Conservation (phyloP, 2,329 filamentous ascomycete species). For the Ilyonectria sp. region DNA sequence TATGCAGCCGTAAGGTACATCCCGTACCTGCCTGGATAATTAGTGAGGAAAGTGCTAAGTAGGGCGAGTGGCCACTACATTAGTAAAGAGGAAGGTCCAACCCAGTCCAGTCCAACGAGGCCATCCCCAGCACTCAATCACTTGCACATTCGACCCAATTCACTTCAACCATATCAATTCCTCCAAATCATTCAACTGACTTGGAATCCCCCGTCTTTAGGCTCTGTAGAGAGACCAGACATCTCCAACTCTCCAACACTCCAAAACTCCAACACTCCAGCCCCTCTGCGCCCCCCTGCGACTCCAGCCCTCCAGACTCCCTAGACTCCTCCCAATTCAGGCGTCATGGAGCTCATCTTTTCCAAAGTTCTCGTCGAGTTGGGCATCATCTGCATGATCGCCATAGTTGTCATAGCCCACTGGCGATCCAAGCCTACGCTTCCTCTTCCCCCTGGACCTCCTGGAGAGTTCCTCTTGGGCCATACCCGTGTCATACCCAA, state of each 20-base stretch:
- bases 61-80: background rate
- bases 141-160: background rate
- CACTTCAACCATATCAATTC: background rate
- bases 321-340: background rate
- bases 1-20: background rate
- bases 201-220: too few species aligned
- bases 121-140: constrained; percentile 2
- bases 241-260: background rate
- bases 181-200: background rate
- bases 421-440: constrained; percentile 25
- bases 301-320: constrained; percentile 1
- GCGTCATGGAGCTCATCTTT: constrained; percentile 30
- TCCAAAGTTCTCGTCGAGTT: constrained; percentile 28
- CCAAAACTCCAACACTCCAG: background rate
- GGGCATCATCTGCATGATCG: constrained; percentile 22
- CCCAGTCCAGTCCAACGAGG: constrained; percentile 4
- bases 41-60: background rate
- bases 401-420: constrained; percentile 21
- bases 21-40: background rate
- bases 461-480: constrained; percentile 48
- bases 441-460: constrained; percentile 48
- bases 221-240: background rate
- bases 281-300: background rate
- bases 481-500: constrained; percentile 49
- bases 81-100: constrained; percentile 1